phyloP scores from a whole-genome alignment of 75 land plant genomes.

The Gnetum montanum region DNA sequence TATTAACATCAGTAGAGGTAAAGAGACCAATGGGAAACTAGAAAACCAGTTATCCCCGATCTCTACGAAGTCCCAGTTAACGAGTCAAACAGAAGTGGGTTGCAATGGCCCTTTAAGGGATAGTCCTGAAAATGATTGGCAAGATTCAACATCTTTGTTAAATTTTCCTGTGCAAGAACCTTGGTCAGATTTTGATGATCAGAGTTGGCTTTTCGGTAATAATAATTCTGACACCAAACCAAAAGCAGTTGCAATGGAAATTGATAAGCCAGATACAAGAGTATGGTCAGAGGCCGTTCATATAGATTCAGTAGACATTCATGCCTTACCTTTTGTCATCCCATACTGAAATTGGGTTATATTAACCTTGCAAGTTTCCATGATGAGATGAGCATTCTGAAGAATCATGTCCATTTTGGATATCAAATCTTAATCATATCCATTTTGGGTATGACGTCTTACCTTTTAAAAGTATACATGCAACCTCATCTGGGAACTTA shows the following conservation, averaged over 20 bases:
- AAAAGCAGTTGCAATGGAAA: constrained; percentile 6
- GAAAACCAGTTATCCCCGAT: constrained; percentile 9
- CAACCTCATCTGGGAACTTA: constrained; percentile 3
- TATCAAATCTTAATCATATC: not conserved
- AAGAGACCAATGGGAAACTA: constrained; percentile 26
- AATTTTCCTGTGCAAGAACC: constrained; percentile 44
- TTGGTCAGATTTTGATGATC: constrained; percentile 38
- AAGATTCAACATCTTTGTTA: constrained; percentile 21
- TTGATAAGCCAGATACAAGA: constrained; percentile 14
- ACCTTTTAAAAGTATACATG: constrained; percentile 9
- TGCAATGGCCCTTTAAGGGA: constrained; percentile 4
- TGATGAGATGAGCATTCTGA: constrained; percentile 10
- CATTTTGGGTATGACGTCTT: constrained; percentile 5
- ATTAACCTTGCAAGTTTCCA: not conserved
- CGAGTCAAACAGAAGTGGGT: constrained; percentile 7
- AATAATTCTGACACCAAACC: constrained; percentile 7
- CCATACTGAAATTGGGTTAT: constrained; percentile 38
- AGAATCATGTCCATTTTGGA: constrained; percentile 9
- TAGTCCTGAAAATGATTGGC: constrained; percentile 18
- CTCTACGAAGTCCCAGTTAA: constrained; percentile 2
- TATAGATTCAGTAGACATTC: constrained; percentile 40
- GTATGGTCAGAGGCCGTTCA: constrained; percentile 52
- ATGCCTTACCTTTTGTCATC: constrained; percentile 59
- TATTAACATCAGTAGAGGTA: constrained; percentile 11
- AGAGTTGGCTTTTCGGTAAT: constrained; percentile 43